Evolutionary conservation across 2,329 filamentous ascomycete genomes (phyloP), one percentile per base, ranked within the genome.

Genomic region (Aureobasidium melanogenum): DNA sequence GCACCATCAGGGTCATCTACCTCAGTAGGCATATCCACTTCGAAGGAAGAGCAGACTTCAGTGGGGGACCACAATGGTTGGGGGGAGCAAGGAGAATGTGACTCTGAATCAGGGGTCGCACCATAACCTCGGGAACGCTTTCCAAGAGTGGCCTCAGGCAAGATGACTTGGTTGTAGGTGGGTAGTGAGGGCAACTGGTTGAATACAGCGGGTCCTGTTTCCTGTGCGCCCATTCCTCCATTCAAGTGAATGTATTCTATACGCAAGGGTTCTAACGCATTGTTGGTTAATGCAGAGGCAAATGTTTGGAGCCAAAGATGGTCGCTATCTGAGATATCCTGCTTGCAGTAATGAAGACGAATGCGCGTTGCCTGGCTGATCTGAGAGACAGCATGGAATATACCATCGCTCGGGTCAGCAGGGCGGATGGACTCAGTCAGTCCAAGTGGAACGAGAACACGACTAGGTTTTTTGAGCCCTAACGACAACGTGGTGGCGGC

Each of bases 111-210:
- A 43, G 52, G n/a, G 3, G 38, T 6, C 14, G 14, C 26, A 32
- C 4, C 38, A 22, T 28, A 17, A 43, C 28, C 19, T 30, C 22
- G 52, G 5, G 52, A 44, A 43, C 52, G 52, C 52, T 56, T 44
- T 43, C 52, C 24, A 44, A 56, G 52, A 14, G 19, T 34, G n/a
- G 38, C 15, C 4, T 14, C 17, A 44, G 36, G 38, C 15, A 34
- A 22, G n/a, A 56, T 44, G 28, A 56, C 24, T 56, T 56, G 38
- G 5, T 44, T 44, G 38, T 56, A 56, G 52, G 52, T 56, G 28
- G 38, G 36, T 43, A 28, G 24, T 22, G 26, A 9, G 28, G 14
- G 8, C 26, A 14, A 6, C 44, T 47, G 44, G 44, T 56, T 10
- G 26, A 56, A 56, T 32, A 56, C 15, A 44, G 38, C 19, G 22